Evolutionary conservation across 1,284 basidiomycete species (phyloP).

Genomic region (Agaricales sp.): DNA sequence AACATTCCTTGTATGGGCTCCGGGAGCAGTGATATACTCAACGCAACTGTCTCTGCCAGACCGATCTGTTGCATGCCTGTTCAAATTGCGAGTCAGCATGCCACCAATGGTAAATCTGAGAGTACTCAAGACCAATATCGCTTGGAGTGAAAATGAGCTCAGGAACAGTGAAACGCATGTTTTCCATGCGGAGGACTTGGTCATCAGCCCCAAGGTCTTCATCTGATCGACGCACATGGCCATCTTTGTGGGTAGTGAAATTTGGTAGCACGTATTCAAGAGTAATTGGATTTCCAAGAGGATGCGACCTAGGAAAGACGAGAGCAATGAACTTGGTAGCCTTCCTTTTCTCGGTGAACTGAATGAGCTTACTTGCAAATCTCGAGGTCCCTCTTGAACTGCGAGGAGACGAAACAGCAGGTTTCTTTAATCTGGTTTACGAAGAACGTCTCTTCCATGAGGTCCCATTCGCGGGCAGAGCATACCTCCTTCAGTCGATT

Average conservation of each 20-base stretch:
- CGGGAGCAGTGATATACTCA: no score
- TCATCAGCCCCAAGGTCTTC: constrained; percentile 50
- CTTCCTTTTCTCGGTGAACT: no score
- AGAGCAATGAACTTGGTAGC: no score
- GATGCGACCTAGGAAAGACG: no score
- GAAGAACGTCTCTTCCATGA: constrained; percentile 93
- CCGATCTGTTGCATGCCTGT: no score
- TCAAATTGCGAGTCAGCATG: no score
- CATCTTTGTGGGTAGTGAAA: constrained; percentile 9
- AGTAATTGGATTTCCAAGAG: constrained; percentile 10
- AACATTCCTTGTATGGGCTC: no score
- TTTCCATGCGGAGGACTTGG: constrained; percentile 80
- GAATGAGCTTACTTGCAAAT: constrained; percentile 45
- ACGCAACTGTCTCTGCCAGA: no score
- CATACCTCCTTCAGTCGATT: constrained; percentile 91
- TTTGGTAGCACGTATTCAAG: constrained; percentile 6
- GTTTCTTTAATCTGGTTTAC: constrained; percentile 86
- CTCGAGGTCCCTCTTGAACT: constrained; percentile 73
- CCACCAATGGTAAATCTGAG: no score
- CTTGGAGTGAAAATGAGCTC: constrained; percentile 85
- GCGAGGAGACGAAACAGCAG: constrained; percentile 79
- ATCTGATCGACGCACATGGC: constrained; percentile 33
- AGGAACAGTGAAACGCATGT: constrained; percentile 84
- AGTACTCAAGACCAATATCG: constrained; percentile 64
- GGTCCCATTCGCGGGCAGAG: constrained; percentile 94